Conservation (phyloP, 331 rosid genomes). For the Pyrus hybrid region DNA sequence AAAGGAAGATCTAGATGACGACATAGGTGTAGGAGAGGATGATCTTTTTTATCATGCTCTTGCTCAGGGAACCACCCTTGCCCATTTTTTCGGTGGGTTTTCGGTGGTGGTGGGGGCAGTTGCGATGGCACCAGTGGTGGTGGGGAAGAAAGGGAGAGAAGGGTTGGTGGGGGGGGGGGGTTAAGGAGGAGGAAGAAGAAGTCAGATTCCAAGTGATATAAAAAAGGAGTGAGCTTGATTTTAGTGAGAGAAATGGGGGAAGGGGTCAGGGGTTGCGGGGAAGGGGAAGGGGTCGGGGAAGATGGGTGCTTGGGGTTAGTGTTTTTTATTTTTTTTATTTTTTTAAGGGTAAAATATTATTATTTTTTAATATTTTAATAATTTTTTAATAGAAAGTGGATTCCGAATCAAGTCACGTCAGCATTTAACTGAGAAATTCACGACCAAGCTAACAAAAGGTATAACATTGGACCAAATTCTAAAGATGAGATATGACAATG, state of each 20-base stretch:
- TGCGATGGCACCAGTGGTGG: neutral
- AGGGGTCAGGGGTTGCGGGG: no score
- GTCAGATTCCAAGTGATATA: neutral
- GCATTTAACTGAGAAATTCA: no score
- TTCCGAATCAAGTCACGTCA: no score
- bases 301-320: no score
- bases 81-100: slow-evolving; percentile 38
- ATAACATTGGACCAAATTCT: no score
- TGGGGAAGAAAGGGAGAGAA: neutral
- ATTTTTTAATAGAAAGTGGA: no score
- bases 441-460: no score
- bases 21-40: slow-evolving; percentile 73
- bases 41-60: slow-evolving; percentile 66
- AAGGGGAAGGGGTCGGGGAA: no score
- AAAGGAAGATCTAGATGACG: slow-evolving; percentile 74
- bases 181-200: neutral
- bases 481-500: no score
- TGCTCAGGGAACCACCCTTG: slow-evolving; percentile 67
- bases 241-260: neutral
- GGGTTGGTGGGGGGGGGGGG: neutral
- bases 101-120: neutral
- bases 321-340: no score
- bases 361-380: no score
- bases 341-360: no score
- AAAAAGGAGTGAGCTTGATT: neutral